Evolutionary conservation across 129 eudicot species (phyloP).

Genomic region (Centella asiatica): DNA sequence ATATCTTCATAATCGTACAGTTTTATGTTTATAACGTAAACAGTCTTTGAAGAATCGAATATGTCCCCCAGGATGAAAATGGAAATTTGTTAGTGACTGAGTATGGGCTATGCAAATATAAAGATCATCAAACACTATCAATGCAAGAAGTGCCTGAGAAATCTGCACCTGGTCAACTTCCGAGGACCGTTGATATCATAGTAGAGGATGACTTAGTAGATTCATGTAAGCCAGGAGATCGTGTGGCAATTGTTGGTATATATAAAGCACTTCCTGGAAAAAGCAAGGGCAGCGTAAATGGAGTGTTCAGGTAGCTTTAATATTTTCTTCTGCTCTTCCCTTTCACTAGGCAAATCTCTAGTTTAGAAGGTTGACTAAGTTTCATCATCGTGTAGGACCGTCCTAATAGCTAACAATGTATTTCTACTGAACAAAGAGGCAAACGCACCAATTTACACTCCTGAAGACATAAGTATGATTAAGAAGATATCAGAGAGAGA

Average conservation of each 20-base stretch:
- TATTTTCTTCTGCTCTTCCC: not conserved
- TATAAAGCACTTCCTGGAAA: constrained; percentile 94
- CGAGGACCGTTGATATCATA: constrained; percentile 85
- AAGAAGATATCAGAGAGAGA: constrained; percentile 81
- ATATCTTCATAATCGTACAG: not conserved
- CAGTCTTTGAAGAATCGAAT: constrained; percentile 9
- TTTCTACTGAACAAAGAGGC: constrained; percentile 83
- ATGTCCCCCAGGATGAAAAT: constrained; percentile 65
- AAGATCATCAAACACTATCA: constrained; percentile 92
- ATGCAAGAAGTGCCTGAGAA: constrained; percentile 99
- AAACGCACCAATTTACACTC: constrained; percentile 61
- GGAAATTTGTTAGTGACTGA: constrained; percentile 91
- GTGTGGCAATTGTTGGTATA: constrained; percentile 91
- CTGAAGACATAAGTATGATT: constrained; percentile 63
- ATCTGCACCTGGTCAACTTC: constrained; percentile 98
- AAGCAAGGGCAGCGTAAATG: constrained; percentile 90
- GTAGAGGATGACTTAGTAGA: constrained; percentile 94
- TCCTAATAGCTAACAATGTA: constrained; percentile 89
- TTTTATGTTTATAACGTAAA: not conserved
- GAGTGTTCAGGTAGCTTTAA: constrained; percentile 76
- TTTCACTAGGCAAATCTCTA: constrained; percentile 1
- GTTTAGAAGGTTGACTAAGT: constrained; percentile 5
- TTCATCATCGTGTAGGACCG: constrained; percentile 53
- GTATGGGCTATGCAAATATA: constrained; percentile 82
- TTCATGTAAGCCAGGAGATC: constrained; percentile 99